Evolutionary conservation across 352 stramenopile species (phyloP), one percentile per base, ranked within the genome.

Genomic region (Aphanomyces invadans): DNA sequence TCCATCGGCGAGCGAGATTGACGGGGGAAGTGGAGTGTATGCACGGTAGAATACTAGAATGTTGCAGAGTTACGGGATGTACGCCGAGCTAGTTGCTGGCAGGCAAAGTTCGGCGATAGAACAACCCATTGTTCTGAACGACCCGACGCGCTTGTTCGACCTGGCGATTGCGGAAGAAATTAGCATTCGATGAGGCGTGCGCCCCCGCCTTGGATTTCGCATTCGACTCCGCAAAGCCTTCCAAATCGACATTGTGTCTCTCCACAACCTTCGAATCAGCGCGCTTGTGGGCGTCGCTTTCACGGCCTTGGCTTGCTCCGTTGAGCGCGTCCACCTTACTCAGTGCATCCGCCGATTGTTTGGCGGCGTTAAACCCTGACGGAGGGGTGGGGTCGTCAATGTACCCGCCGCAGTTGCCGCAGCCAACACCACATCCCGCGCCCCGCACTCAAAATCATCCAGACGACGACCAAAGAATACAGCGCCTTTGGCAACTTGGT

Each of bases 131-230:
- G 32, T 62, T 62, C 54, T 45, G 31, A 12, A 31, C 32, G 1
- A 62, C 54, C 7, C 28, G 3, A 23, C 33, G 54, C 25, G 28
- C 33, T 48, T 45, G 32, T 4, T 49, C n/a, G 7, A 31, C 33
- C 12, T 62, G 28, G 5, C 38, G 17, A 10, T 31, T 21, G 15
- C 17, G 17, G 32, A 62, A 62, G 38, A 62, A 62, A 32, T 62
- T 62, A n/a, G 11, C 29, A 10, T 45, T 48, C 0, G 54, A 62
- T 10, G 46, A 36, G 29, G 32, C 29, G 4, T 62, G 31, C 4
- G 54, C 54, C 10, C 33, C n/a, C 5, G 54, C 28, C 32, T 62
- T 36, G 15, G 54, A 62, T 2, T 62, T 62, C 29, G 54, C 54
- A 25, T 62, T 62, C 29, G 36, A 28, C 12, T 62, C 38, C 3